Percentiles rank a stretch among this genome's conserved stretches.
phyloP scores from a whole-genome alignment of 495 filamentous ascomycete genomes.

The Talaromyces proteolyticus region DNA sequence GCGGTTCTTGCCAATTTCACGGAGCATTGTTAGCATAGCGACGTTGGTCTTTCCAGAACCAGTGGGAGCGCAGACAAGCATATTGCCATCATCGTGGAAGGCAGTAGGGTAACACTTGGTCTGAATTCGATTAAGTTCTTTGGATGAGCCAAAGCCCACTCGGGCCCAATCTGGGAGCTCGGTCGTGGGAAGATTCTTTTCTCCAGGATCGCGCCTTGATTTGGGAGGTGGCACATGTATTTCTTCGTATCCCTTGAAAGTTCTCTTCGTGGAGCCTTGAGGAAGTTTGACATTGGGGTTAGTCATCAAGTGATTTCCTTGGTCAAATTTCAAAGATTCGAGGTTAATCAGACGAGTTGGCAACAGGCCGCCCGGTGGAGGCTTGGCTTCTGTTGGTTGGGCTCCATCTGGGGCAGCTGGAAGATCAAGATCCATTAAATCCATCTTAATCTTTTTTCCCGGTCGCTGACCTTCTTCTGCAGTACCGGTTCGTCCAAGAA shows the following conservation, averaged over 20 bases:
- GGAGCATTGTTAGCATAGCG: constrained; percentile 92
- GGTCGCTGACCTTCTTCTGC: constrained; percentile 48
- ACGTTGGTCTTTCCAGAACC: constrained; percentile 99
- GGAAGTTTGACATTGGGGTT: constrained; percentile 94
- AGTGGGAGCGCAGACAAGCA: constrained; percentile 95
- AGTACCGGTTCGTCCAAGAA: constrained; percentile 56
- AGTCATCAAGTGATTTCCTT: constrained; percentile 98
- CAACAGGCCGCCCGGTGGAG: constrained; percentile 77
- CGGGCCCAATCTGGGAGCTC: constrained; percentile 91
- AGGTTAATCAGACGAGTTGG: constrained; percentile 84
- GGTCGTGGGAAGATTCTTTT: constrained; percentile 72
- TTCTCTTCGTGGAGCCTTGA: constrained; percentile 87
- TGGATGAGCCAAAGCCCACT: constrained; percentile 71
- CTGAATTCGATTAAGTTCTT: constrained; percentile 90
- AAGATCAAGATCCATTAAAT: constrained; percentile 86
- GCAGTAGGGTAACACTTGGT: constrained; percentile 86
- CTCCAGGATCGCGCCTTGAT: constrained; percentile 70
- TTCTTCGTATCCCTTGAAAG: constrained; percentile 97
- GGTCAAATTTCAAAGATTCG: constrained; percentile 94
- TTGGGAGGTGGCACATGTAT: constrained; percentile 94
- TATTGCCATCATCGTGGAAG: constrained; percentile 92
- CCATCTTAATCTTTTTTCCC: constrained; percentile 75
- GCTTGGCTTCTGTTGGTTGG: constrained; percentile 44
- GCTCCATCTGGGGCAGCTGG: constrained; percentile 48
- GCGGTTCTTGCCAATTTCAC: constrained; percentile 93